phyloP scores from a whole-genome alignment of 306 rosid species.

The Quercus rubra region DNA sequence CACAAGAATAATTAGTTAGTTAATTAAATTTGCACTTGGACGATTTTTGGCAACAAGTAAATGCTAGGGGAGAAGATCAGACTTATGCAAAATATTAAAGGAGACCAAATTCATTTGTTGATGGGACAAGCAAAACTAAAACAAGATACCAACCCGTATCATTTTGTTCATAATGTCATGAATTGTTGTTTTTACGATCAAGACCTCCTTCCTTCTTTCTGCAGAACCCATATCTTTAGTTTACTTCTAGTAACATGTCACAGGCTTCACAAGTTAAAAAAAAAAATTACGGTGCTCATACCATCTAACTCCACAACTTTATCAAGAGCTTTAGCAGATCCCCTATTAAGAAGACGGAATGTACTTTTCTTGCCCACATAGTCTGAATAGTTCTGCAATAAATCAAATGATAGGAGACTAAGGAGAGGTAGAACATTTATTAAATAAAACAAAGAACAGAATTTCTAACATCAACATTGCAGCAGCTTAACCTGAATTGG shows the following conservation, averaged over 20 bases:
- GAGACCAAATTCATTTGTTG: not conserved
- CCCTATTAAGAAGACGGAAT: slow-evolving; percentile 93
- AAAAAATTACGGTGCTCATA: slow-evolving; percentile 23
- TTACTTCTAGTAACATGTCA: slow-evolving; percentile 20
- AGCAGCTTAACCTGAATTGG: slow-evolving; percentile 63
- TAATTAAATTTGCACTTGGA: not conserved
- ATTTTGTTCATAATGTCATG: slow-evolving; percentile 91
- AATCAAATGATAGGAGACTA: slow-evolving; percentile 4
- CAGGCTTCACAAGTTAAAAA: slow-evolving; percentile 8
- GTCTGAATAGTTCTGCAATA: slow-evolving; percentile 71
- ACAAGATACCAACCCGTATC: slow-evolving; percentile 57
- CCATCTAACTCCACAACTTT: slow-evolving; percentile 95
- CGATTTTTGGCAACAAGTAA: not conserved
- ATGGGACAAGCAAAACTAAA: not conserved
- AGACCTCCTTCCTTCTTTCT: slow-evolving; percentile 86
- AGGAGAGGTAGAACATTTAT: slow-evolving; percentile 14
- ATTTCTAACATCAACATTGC: slow-evolving; percentile 1
- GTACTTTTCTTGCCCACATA: slow-evolving; percentile 85
- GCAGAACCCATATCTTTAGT: slow-evolving; percentile 37
- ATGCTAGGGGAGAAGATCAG: not conserved
- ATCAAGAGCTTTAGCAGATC: slow-evolving; percentile 96
- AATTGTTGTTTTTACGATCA: slow-evolving; percentile 89
- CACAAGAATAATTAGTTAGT: not conserved
- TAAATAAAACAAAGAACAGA: slow-evolving; percentile 3
- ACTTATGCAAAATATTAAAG: not conserved